Evolutionary conservation across 352 stramenopile species (phyloP), one percentile per base, ranked within the genome.

Genomic region (Globisporangium orthogonon): DNA sequence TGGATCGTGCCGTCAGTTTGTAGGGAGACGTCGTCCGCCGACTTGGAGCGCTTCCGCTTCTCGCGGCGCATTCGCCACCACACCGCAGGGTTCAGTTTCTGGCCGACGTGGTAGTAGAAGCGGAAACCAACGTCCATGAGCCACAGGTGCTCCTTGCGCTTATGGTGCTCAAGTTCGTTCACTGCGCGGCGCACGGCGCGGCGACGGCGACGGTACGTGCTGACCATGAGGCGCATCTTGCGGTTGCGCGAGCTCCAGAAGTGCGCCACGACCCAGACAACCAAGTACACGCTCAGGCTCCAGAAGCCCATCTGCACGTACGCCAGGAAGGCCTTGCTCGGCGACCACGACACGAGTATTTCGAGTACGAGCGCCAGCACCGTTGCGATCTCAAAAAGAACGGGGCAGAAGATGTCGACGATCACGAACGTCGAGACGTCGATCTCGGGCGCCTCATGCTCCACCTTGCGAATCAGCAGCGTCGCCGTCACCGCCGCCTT

Each of bases 171-270:
- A 18, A 90, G 63, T 18, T 63, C 57, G 33, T 65, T 69, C 31
- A 90, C 61, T 9, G 76, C 74, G 33, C 79, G 79, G 18, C 63
- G 71, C 49, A 90, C 67, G 17, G 65, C 73, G 30, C 82, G 79
- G 29, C 78, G 76, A 0, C 68, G 68, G 17, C 82, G 79, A 15
- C 82, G 79, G 60, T 92, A 92, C 43, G 87, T 87, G 61, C 76
- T 87, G 15, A 92, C 80, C 33, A 90, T 71, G 15, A 71, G 56
- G 30, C 82, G 82, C 82, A 92, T 90, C 63, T 87, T 82, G 37
- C 49, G 66, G 62, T 92, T 92, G 35, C 82, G 76, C 23, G 74
- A 87, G 67, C 79, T 90, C 78, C 79, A 92, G 60, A 87, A 92
- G 58, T 92, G 82, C 35, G 70, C 69, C 44, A 78, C 66, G 62